Evolutionary conservation across 768 basidiomycete species (phyloP).

Genomic region (Panaeolus papilionaceus): DNA sequence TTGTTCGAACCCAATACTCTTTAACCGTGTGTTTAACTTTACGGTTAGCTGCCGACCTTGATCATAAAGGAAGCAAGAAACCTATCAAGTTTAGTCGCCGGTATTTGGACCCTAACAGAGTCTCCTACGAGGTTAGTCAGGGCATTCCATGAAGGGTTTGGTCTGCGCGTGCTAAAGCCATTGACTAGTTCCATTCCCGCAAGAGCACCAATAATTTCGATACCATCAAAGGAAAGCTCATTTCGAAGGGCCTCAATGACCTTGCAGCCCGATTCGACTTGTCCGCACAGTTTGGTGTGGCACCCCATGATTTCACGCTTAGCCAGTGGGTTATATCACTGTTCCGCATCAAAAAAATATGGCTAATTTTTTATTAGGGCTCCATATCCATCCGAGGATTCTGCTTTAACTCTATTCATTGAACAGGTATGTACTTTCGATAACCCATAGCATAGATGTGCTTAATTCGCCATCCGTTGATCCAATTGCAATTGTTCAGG

Average conservation of each 20-base stretch:
- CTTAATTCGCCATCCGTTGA: background rate
- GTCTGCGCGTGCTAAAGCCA: background rate
- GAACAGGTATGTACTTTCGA: slow-evolving; percentile 41
- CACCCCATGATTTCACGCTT: slow-evolving; percentile 79
- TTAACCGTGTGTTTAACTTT: slow-evolving; percentile 4
- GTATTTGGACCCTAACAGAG: slow-evolving; percentile 82
- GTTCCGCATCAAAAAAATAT: background rate
- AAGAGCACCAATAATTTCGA: slow-evolving; percentile 62
- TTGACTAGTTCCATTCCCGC: slow-evolving; percentile 66
- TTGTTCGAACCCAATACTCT: slow-evolving; percentile 11
- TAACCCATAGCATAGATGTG: background rate
- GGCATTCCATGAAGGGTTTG: background rate
- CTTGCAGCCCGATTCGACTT: slow-evolving; percentile 70
- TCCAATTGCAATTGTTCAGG: slow-evolving; percentile 36
- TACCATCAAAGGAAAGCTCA: slow-evolving; percentile 55
- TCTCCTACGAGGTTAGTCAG: slow-evolving; percentile 70
- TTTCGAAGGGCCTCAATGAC: slow-evolving; percentile 60
- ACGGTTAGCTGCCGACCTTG: slow-evolving; percentile 53
- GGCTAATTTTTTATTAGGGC: slow-evolving; percentile 42
- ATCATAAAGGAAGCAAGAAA: slow-evolving; percentile 42
- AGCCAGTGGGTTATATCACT: slow-evolving; percentile 47
- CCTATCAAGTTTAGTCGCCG: slow-evolving; percentile 71
- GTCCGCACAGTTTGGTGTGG: slow-evolving; percentile 65
- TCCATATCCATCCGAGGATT: slow-evolving; percentile 67
- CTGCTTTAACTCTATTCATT: slow-evolving; percentile 64